phyloP scores from a whole-genome alignment of 2,329 filamentous ascomycete genomes.

The Fusarium succisae region DNA sequence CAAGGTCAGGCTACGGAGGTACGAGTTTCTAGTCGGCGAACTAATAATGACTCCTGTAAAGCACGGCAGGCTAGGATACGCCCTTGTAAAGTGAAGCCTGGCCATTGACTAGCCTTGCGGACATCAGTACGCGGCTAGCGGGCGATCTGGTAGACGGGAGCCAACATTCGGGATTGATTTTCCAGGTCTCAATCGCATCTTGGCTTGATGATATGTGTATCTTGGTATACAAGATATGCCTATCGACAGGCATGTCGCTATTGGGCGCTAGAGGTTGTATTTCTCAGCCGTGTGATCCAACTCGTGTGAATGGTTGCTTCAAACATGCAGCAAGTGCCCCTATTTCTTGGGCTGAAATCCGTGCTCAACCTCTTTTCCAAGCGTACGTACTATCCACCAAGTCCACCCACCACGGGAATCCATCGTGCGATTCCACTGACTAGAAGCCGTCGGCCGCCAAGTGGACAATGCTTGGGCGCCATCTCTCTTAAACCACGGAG shows the following conservation, averaged over 20 bases:
- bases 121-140: conserved; percentile 5
- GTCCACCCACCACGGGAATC: conserved; percentile 23
- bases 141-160: conserved; percentile 18
- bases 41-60: not conserved
- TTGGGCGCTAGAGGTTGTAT: not conserved
- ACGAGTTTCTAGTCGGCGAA: not conserved
- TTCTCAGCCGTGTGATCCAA: not conserved
- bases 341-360: conserved; percentile 31
- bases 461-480: conserved; percentile 33
- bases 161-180: not conserved
- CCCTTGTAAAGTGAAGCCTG: conserved; percentile 8
- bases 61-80: not conserved
- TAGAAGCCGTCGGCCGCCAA: conserved; percentile 23
- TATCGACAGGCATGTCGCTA: not conserved
- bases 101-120: conserved; percentile 4
- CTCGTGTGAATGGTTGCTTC: not conserved
- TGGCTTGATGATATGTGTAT: not conserved
- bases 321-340: not conserved
- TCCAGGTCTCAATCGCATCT: not conserved
- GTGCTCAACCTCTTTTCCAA: conserved; percentile 19
- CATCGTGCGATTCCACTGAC: conserved; percentile 27
- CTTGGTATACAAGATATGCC: not conserved
- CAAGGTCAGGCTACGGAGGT: conserved; percentile 8
- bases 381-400: conserved; percentile 20
- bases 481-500: conserved; percentile 8